These are phyloP conservation scores for Gleditsia sinensis DNA, from an alignment of 306 rosid genomes.

Conservation along the genomic window DNA sequence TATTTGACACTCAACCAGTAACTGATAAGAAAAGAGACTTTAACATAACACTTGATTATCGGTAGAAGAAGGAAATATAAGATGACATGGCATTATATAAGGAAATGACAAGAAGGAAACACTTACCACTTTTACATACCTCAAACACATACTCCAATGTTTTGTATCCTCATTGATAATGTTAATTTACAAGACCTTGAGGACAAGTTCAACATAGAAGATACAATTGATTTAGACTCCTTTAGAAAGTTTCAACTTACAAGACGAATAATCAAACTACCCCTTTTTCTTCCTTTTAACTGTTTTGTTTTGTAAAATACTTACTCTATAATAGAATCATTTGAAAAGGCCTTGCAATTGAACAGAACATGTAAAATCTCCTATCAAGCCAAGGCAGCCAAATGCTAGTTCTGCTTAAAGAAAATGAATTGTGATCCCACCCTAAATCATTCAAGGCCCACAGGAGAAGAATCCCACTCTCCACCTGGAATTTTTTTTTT, in stretches of 20 bases:
- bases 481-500: no score
- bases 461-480: no score
- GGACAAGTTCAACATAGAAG: constrained; percentile 36
- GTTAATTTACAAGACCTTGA: constrained; percentile 47
- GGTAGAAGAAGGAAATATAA: no score
- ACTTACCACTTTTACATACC: constrained; percentile 43
- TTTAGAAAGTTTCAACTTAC: constrained; percentile 18
- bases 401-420: no score
- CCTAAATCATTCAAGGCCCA: no score
- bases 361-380: not conserved
- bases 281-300: not conserved
- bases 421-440: no score
- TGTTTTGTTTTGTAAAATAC: not conserved
- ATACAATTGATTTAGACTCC: constrained; percentile 36
- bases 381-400: not conserved
- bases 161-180: constrained; percentile 44
- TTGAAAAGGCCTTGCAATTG: not conserved
- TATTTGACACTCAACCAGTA: no score
- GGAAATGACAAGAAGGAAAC: not conserved
- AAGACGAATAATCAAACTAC: constrained; percentile 8
- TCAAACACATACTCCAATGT: constrained; percentile 29
- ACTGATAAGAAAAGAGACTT: no score
- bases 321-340: no score
- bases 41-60: no score
- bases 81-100: no score